Percentiles rank a stretch among this genome's conserved stretches.
Conservation (phyloP, 306 rosid species). For the Vigna unguiculata region DNA sequence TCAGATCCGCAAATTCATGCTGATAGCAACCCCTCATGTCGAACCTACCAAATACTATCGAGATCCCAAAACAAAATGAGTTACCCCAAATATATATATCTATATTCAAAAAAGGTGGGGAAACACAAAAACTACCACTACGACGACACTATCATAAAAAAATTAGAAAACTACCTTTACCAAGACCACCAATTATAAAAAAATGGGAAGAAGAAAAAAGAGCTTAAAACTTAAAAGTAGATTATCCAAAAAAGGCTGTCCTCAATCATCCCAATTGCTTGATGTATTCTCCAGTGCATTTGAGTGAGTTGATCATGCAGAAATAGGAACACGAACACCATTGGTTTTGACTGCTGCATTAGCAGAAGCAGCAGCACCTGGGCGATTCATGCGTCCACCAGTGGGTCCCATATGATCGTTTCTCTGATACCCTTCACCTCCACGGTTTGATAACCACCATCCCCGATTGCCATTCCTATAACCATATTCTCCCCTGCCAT, state of each 20-base stretch:
- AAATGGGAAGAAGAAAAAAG: constrained; percentile 13
- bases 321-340: constrained; percentile 61
- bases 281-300: background rate
- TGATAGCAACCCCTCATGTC: constrained; percentile 30
- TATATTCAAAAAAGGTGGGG: constrained; percentile 49
- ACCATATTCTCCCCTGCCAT: constrained; percentile 61
- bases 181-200: constrained; percentile 47
- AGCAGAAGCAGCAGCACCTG: constrained; percentile 55
- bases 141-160: constrained; percentile 41
- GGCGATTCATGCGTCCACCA: constrained; percentile 63
- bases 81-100: constrained; percentile 31
- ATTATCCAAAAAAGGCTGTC: constrained; percentile 43
- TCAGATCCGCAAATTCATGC: constrained; percentile 39
- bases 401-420: constrained; percentile 52
- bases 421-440: constrained; percentile 73
- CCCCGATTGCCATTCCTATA: constrained; percentile 63
- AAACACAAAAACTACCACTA: constrained; percentile 47
- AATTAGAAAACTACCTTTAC: constrained; percentile 41
- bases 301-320: constrained; percentile 58
- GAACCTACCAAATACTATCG: constrained; percentile 35
- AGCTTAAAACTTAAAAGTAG: constrained; percentile 44
- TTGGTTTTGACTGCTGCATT: constrained; percentile 54
- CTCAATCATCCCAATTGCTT: constrained; percentile 47
- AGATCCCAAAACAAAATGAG: constrained; percentile 3
- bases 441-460: constrained; percentile 60